Base-by-base conservation (phyloP, 169 alveolate species). In the Eimeria maxima region DNA sequence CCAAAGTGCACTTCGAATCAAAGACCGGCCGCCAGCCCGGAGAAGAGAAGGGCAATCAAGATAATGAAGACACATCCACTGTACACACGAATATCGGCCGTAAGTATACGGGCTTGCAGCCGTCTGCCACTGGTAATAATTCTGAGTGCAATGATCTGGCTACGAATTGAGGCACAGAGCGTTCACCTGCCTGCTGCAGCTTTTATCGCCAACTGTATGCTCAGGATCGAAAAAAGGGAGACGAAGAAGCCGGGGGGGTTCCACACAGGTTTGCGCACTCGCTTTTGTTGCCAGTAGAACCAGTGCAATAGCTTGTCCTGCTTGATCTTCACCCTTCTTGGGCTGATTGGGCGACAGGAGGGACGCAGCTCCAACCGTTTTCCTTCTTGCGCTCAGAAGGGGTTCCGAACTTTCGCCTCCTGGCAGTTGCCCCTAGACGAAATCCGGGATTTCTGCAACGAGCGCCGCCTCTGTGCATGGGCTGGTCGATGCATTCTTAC, bases 341-440 rank as follows among this genome's bases (percentile, higher is more conserved):
- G 50, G 50, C 0, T 33, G 45, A n/a, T 7, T 69, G 45, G 33
- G 80, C 50, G 24, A 2, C 16, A 22, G 10, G n/a, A 3, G 33
- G n/a, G 7, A 29, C 50, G 10, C 1, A n/a, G 8, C 76, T 27
- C 42, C 44, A 67, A 67, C 2, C 33, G 50, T 44, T 45, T 76
- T 5, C 60, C 87, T 42, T 5, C 38, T 47, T 44, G 50, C 80
- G 27, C 50, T 18, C 94, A 83, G 89, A 38, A 50, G 6, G 87
- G 71, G 20, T 80, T 93, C 33, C 86, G 50, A 14, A 67, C 94
- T 2, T 65, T 81, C 44, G 96, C 94, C 27, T 60, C 88, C 13
- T 93, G 93, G 96, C 93, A 80, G 89, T 47, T 44, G 47, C 87
- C 96, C 60, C 93, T 81, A 27, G 96, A 93, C 67, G 96, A 80